A percentile compares a stretch with the other conserved stretches of the same genome.
Conservation (phyloP, 2,329 filamentous ascomycete genomes). For the Blastomyces emzantsi region DNA sequence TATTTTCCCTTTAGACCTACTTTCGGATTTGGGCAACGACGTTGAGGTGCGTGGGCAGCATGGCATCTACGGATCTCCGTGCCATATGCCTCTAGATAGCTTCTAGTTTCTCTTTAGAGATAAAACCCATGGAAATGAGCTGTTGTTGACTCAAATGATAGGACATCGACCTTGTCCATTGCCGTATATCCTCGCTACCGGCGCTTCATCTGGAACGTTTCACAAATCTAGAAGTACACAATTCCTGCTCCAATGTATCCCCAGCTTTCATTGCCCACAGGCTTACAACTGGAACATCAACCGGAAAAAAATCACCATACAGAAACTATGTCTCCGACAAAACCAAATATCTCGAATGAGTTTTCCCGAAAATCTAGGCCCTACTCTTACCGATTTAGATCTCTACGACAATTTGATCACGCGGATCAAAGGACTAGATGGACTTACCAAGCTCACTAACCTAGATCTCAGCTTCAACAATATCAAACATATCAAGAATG, state of each 20-base stretch:
- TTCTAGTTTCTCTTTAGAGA: not conserved
- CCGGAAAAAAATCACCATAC: slow-evolving; percentile 10
- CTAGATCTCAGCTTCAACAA: slow-evolving; percentile 98
- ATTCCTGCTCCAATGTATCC: slow-evolving; percentile 1
- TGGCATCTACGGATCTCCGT: not conserved
- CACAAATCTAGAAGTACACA: slow-evolving; percentile 52
- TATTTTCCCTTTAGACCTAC: slow-evolving; percentile 39
- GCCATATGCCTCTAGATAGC: not conserved
- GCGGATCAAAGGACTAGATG: slow-evolving; percentile 75
- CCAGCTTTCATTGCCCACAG: not conserved
- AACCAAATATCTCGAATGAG: slow-evolving; percentile 78
- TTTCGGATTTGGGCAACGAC: slow-evolving; percentile 50
- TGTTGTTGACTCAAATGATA: slow-evolving; percentile 33
- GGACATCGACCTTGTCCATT: slow-evolving; percentile 87
- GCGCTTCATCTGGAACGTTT: slow-evolving; percentile 79
- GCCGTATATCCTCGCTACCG: slow-evolving; percentile 67
- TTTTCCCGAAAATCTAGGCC: slow-evolving; percentile 57
- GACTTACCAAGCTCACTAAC: slow-evolving; percentile 62
- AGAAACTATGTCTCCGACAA: slow-evolving; percentile 80
- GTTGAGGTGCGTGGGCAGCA: slow-evolving; percentile 36
- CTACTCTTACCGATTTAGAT: slow-evolving; percentile 72
- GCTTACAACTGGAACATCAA: slow-evolving; percentile 10
- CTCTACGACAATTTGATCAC: slow-evolving; percentile 94
- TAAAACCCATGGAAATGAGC: not conserved
- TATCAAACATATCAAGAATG: slow-evolving; percentile 93